phyloP scores from a whole-genome alignment of 306 rosid species.

The Quillaja saponaria region DNA sequence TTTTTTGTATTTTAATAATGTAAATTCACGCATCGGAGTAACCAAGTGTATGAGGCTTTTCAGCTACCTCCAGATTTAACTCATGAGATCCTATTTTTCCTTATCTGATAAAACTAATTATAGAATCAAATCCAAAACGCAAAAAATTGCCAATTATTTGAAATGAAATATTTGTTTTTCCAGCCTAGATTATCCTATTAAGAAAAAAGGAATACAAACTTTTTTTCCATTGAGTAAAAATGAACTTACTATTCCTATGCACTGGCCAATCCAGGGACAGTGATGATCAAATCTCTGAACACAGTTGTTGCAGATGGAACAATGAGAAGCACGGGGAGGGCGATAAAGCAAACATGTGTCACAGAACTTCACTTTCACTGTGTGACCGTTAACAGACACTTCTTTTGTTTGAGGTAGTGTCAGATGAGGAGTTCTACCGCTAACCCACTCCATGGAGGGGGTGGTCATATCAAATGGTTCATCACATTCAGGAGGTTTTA shows the following conservation, averaged over 20 bases:
- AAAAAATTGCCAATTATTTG: too few relatives aligned
- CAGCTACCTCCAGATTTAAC: too few relatives aligned
- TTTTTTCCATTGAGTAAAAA: not conserved
- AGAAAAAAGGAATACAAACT: too few relatives aligned
- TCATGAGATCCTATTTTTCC: too few relatives aligned
- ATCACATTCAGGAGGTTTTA: slow-evolving; percentile 74
- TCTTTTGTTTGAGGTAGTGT: slow-evolving; percentile 89
- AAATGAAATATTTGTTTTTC: too few relatives aligned
- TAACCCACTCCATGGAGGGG: slow-evolving; percentile 99
- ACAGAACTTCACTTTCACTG: slow-evolving; percentile 87
- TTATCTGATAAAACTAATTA: too few relatives aligned
- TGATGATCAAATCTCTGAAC: slow-evolving; percentile 98
- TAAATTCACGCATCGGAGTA: slow-evolving; percentile 4
- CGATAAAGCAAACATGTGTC: slow-evolving; percentile 96
- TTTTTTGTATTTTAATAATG: not conserved
- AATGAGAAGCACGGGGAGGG: slow-evolving; percentile 95
- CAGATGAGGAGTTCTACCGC: slow-evolving; percentile 75
- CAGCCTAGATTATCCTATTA: too few relatives aligned
- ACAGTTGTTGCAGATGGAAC: slow-evolving; percentile 97
- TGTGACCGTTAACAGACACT: slow-evolving; percentile 68
- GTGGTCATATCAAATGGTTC: slow-evolving; percentile 57
- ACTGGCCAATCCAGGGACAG: slow-evolving; percentile 99
- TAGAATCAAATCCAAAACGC: too few relatives aligned
- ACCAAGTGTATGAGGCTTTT: too few relatives aligned
- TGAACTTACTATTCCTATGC: slow-evolving; percentile 87